phyloP scores from a whole-genome alignment of 202 grass and related monocot species.

The Cymbopogon flexuosus region DNA sequence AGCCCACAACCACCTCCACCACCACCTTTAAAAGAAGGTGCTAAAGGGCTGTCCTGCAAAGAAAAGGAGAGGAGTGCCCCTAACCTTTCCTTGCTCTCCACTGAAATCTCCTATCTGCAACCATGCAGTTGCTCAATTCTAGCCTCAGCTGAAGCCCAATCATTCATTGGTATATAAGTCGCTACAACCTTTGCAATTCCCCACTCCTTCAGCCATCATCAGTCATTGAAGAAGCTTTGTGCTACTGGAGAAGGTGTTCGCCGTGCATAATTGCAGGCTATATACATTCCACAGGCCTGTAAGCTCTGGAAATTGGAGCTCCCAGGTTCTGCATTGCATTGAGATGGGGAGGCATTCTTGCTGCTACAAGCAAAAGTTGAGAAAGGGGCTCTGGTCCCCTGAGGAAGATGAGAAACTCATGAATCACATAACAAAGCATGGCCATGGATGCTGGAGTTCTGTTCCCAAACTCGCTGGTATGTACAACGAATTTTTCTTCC shows the following conservation, averaged over 20 bases:
- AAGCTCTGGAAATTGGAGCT: conserved; percentile 21
- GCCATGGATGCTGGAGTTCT: conserved; percentile 98
- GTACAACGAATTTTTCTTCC: neutral
- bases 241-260: neutral
- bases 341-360: conserved; percentile 92
- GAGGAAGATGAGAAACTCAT: conserved; percentile 99
- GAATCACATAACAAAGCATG: conserved; percentile 87
- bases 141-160: conserved; percentile 35
- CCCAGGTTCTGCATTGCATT: conserved; percentile 37
- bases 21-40: conserved; percentile 72
- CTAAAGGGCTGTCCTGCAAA: conserved; percentile 62
- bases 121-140: conserved; percentile 42
- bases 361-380: conserved; percentile 93
- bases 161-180: conserved; percentile 35
- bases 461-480: conserved; percentile 88
- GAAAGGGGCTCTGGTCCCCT: conserved; percentile 92
- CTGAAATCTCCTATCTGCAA: conserved; percentile 55
- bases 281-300: conserved; percentile 12
- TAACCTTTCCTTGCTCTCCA: conserved; percentile 55
- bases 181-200: conserved; percentile 37
- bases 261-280: conserved; percentile 12
- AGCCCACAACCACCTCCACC: conserved; percentile 39
- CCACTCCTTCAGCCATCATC: conserved; percentile 38
- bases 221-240: conserved; percentile 34
- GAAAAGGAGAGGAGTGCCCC: conserved; percentile 57